Base-by-base conservation (phyloP, 495 filamentous ascomycete genomes). In the Penicillium bovifimosum region DNA sequence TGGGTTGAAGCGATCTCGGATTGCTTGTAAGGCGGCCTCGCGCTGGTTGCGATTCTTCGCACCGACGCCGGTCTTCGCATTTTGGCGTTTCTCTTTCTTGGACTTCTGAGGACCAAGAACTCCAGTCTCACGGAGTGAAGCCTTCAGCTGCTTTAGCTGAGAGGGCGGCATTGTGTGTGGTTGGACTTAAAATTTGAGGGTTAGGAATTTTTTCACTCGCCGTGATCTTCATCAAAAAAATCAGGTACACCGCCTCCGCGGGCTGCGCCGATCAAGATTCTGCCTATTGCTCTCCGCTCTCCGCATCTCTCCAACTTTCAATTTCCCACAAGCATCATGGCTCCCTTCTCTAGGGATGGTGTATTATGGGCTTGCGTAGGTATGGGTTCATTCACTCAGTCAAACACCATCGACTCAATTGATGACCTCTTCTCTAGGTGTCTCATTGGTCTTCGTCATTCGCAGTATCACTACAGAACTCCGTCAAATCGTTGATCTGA, bases 1-100 rank as follows among this genome's bases (percentile, higher is more conserved):
- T 3, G 93, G 93, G 70, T 96, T 97, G 81, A 96, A 96, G 57
- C 89, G 82, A 52, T 96, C 91, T 56, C 93, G 86, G 63, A 97
- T 96, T 43, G 79, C 80, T 60, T 87, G 79, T 46, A 98, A 75
- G 11, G 87, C 88, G 38, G 80, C 81, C 58, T 83, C 80, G 48
- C 85, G 80, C 68, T 88, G 80, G n/a, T 86, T 79, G 56, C 86
- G 84, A 56, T 87, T 82, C 55, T 80, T 78, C 39, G 72, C 74
- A 41, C 74, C 74, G 41, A 76, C 77, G 34, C 80, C 80, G 64
- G 81, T 76, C 64, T 85, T 83, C 33, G 78, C 79, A 66, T 84
- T 82, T 67, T 86, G 80, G 60, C 85, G 87, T 64, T 85, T 88
- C 61, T 96, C 82, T 69, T 95, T 96, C 64, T 96, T 96, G 16